Conservation (phyloP, 352 stramenopile genomes). For the Phytophthora ramorum region DNA sequence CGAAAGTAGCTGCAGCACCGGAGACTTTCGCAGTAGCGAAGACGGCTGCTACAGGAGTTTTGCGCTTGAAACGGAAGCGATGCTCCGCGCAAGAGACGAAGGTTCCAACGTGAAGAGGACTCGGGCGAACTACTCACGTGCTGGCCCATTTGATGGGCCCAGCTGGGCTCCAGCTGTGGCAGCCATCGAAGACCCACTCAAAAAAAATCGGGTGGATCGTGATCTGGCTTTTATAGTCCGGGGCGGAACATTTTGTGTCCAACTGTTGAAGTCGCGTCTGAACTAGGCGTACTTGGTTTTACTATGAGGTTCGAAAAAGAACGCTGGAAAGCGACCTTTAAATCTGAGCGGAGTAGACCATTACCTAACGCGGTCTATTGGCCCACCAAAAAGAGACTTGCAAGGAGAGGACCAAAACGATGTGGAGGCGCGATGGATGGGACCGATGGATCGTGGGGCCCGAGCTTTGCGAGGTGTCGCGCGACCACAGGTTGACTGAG, state of each 20-base stretch:
- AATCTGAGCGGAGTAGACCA: background rate
- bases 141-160: conserved; percentile 19
- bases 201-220: conserved; percentile 29
- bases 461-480: background rate
- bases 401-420: conserved; percentile 16
- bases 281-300: conserved; percentile 12
- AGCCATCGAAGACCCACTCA: conserved; percentile 19
- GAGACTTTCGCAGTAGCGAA: conserved; percentile 2
- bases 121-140: background rate
- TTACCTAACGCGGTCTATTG: conserved; percentile 21
- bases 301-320: conserved; percentile 15
- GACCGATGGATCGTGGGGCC: conserved; percentile 13
- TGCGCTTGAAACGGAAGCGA: conserved; percentile 2
- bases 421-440: conserved; percentile 19
- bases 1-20: too few relatives aligned
- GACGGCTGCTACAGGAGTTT: background rate
- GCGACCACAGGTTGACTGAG: conserved; percentile 19
- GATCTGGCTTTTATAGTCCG: conserved; percentile 27
- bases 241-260: conserved; percentile 28
- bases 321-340: conserved; percentile 3
- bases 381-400: conserved; percentile 20
- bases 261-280: conserved; percentile 16
- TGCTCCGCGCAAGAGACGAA: background rate
- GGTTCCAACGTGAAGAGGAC: conserved; percentile 33
- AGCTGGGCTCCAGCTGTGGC: conserved; percentile 11